Evolutionary conservation across 129 eudicot species (phyloP).

Genomic region (Tanacetum coccineum): DNA sequence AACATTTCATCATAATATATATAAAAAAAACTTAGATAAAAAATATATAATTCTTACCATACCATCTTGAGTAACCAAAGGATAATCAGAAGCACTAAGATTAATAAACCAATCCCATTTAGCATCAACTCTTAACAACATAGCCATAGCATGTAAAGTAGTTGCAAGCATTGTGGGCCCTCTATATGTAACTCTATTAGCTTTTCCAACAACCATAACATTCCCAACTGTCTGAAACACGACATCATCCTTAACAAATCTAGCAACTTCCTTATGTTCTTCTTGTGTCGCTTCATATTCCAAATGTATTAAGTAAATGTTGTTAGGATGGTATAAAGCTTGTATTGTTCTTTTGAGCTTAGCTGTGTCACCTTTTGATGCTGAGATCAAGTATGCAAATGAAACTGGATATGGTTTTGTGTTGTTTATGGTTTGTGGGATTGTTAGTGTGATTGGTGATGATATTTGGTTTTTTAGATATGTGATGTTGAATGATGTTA

Average conservation of each 20-base stretch:
- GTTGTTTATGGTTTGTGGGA: conserved; percentile 31
- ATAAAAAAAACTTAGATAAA: too few species aligned
- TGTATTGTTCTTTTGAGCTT: conserved; percentile 63
- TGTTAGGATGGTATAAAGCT: conserved; percentile 79
- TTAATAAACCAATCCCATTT: conserved; percentile 96
- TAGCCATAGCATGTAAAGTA: conserved; percentile 81
- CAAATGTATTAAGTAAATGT: conserved; percentile 64
- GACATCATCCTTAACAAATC: conserved; percentile 40
- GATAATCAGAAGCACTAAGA: conserved; percentile 98
- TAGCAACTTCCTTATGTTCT: conserved; percentile 58
- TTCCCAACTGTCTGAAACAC: conserved; percentile 58
- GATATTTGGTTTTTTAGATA: conserved; percentile 31
- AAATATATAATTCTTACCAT: conserved; percentile 62
- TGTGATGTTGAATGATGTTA: conserved; percentile 27
- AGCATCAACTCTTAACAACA: conserved; percentile 52
- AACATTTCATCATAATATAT: neutral
- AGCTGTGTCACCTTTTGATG: conserved; percentile 61
- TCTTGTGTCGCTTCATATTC: conserved; percentile 54
- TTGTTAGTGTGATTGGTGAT: conserved; percentile 11
- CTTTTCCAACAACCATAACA: conserved; percentile 78
- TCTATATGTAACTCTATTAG: conserved; percentile 77
- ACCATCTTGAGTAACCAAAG: conserved; percentile 99
- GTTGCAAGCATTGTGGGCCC: conserved; percentile 96
- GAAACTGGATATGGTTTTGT: conserved; percentile 53
- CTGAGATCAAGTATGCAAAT: conserved; percentile 93